Base-by-base conservation (phyloP, 2,329 filamentous ascomycete species). In the Aurifilum marmelostoma region DNA sequence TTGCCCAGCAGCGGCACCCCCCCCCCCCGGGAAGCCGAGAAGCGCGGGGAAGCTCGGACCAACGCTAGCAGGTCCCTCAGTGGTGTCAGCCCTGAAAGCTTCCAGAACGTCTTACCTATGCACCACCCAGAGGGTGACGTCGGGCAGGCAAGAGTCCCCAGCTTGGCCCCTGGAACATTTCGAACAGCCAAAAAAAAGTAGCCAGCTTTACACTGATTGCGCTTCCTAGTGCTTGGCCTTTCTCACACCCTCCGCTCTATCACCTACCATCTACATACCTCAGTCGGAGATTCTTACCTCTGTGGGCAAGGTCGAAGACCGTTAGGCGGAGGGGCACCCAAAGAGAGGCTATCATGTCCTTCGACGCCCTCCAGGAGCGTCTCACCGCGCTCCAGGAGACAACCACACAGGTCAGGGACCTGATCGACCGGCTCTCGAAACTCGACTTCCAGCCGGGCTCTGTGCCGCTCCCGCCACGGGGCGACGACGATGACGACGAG, bases 351-450 rank as follows among this genome's bases (percentile, higher is more conserved):
- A 75, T 71, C 29, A 87, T 87, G 83, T 83, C 90, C 76, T 79
- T 89, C 80, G 81, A 89, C 81, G 77, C 85, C 74, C 74, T 93
- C 77, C 83, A 91, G 80, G 81, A 89, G 83, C 83, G 88, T 78
- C 82, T 90, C 37, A 76, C 78, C 75, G 85, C 83, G 71, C 80
- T 87, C 69, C 92, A 86, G 83, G 91, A 84, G 80, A 90, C 83
- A 27, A 87, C 87, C 9, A 75, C 80, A 7, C 87, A 89, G 77
- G 82, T 90, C 37, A 80, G 82, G 72, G 83, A 85, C 69, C 83
- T 90, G 61, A 90, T 91, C 75, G 80, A 86, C 68, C 85, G 87
- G 41, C 84, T 91, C 34, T 84, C 83, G 62, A 83, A 80, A 71
- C 83, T 90, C 74, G 81, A 85, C 68, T 89, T 89, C 77, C 81